Evolutionary conservation across 192 early-diverging fungal genomes (phyloP).

Genomic region (Chytriomyces sp.): DNA sequence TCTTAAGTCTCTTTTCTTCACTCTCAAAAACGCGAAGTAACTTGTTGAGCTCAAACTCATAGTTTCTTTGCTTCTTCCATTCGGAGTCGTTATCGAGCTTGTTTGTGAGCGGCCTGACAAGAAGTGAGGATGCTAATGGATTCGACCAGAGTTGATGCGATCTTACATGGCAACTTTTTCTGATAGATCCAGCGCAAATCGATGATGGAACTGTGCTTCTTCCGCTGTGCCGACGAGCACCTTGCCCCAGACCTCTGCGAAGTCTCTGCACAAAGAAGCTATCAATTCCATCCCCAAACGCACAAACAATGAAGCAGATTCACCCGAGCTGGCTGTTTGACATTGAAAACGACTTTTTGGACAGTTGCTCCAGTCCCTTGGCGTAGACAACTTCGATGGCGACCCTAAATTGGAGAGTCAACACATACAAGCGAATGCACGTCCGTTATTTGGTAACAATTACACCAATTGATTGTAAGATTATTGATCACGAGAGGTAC

Average conservation of each 20-base stretch:
- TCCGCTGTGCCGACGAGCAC: slow-evolving; percentile 13
- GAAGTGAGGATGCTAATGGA: background rate
- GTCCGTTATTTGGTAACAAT: too few relatives aligned
- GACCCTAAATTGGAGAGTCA: background rate
- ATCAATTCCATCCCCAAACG: background rate
- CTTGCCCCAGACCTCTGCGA: slow-evolving; percentile 24
- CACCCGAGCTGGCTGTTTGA: slow-evolving; percentile 11
- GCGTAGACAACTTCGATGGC: slow-evolving; percentile 7
- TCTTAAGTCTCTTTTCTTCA: slow-evolving; percentile 20
- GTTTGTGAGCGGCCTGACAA: background rate
- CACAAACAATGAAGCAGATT: background rate
- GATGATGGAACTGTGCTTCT: slow-evolving; percentile 18
- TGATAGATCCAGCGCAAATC: slow-evolving; percentile 21
- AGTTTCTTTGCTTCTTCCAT: slow-evolving; percentile 8
- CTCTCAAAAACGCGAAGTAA: slow-evolving; percentile 5
- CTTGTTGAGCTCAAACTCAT: slow-evolving; percentile 20
- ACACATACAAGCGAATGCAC: too few relatives aligned
- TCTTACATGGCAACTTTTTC: slow-evolving; percentile 19
- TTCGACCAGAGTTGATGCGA: background rate
- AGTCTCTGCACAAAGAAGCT: background rate
- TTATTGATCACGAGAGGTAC: too few relatives aligned
- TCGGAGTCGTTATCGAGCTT: slow-evolving; percentile 18
- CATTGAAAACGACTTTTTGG: slow-evolving; percentile 12
- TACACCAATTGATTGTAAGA: too few relatives aligned
- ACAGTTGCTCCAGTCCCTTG: slow-evolving; percentile 22